Conservation (phyloP, 768 basidiomycete genomes). For the Naganishia vaughanmartiniae region DNA sequence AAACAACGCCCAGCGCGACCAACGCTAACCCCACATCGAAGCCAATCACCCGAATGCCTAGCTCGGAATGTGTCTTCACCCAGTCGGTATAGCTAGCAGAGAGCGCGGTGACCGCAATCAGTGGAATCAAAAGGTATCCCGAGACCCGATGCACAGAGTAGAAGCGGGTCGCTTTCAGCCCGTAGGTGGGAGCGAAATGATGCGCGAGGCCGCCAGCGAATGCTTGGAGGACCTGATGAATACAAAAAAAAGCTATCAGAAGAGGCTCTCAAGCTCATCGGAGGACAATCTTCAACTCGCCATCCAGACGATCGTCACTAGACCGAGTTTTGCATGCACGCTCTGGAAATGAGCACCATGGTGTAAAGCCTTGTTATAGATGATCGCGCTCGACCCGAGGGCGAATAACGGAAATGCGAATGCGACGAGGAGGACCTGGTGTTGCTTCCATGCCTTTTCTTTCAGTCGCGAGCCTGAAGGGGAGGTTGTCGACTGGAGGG, state of each 20-base stretch:
- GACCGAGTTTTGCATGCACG: constrained; percentile 76
- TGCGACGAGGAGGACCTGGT: constrained; percentile 64
- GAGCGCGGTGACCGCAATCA: constrained; percentile 64
- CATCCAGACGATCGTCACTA: constrained; percentile 65
- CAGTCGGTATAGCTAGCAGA: constrained; percentile 71
- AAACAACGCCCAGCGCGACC: constrained; percentile 37
- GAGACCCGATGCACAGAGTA: constrained; percentile 84
- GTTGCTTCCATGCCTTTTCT: constrained; percentile 68
- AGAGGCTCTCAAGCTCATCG: neutral
- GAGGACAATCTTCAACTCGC: constrained; percentile 34
- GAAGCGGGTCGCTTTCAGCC: constrained; percentile 64
- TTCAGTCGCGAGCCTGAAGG: constrained; percentile 55
- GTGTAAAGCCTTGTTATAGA: constrained; percentile 62
- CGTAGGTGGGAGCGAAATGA: constrained; percentile 9
- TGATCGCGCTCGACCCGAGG: constrained; percentile 64
- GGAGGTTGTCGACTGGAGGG: constrained; percentile 62
- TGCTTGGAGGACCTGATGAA: constrained; percentile 22
- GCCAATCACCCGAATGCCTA: constrained; percentile 36
- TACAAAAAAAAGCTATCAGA: neutral
- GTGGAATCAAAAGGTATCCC: constrained; percentile 68
- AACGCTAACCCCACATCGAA: constrained; percentile 45
- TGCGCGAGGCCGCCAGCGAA: constrained; percentile 23
- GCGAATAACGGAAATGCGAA: constrained; percentile 62
- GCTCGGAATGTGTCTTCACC: constrained; percentile 44
- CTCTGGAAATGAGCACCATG: constrained; percentile 63